Base-by-base conservation (phyloP, 2,329 filamentous ascomycete genomes). In the Ramichloridium luteum region DNA sequence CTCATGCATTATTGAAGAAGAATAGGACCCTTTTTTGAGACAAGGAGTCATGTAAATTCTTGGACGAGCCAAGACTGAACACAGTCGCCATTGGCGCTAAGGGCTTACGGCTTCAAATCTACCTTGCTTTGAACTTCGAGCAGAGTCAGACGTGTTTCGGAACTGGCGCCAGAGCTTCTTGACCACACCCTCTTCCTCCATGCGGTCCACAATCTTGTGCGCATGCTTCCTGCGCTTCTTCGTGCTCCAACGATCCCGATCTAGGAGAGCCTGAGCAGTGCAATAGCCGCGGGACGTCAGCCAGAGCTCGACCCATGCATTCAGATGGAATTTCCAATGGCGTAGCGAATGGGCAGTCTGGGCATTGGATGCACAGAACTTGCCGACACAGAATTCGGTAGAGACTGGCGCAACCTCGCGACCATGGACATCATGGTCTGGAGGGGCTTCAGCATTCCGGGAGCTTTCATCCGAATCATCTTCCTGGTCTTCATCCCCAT, bases 291-390 rank as follows among this genome's bases (percentile, higher is more conserved):
- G 64, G 1, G 54, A 54, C 14, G 64, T 55, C 0, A 90, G 68
- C 32, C 70, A 72, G 16, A 68, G 64, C 14, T 78, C 63, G 0
- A 86, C 75, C 68, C 71, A 80, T 41, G 77, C 67, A 48, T 80
- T 77, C n/a, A 88, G 70, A 27, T 75, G 70, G 37, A 70, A 72
- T 35, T 77, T 77, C 82, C 82, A 86, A 56, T 90, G 82, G 4
- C 74, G 67, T 3, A 88, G 64, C 1, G 67, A 68, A 48, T 88
- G 81, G 0, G 79, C 77, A 23, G 76, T 76, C 41, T 74, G 64
- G 1, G 81, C 80, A 42, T 77, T 78, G 17, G 59, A 57, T 47
- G 67, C 70, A 59, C 75, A 80, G 37, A 67, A 65, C 13, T 60
- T 60, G 40, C 73, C 73, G 2, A 72, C 53, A 36, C 63, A 65